Evolutionary conservation across 2,329 filamentous ascomycete genomes (phyloP), one percentile per base, ranked within the genome.

Genomic region (Ceratocystiopsis sp.): DNA sequence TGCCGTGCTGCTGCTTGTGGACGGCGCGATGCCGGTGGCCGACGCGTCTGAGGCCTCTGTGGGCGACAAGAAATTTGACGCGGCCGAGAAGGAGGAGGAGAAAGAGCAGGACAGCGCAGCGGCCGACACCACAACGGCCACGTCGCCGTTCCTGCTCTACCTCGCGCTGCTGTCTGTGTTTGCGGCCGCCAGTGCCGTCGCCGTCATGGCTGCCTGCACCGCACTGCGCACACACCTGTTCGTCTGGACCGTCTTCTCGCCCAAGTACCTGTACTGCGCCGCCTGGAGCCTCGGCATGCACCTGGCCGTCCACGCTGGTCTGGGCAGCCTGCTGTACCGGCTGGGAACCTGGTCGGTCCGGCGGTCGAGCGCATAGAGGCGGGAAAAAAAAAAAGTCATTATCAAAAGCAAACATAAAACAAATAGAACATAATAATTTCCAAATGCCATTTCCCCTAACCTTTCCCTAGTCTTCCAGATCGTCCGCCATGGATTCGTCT

Each of bases 231-330:
- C 84, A 29, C 91, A 98, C 66, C 60, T 98, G 45, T 98, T 98
- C 57, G 87, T 98, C 48, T 98, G 91, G 91, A 96, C 89, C 1
- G 91, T 98, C 12, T 98, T 98, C 60, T 93, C 84, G 50, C 91
- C 91, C 0, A 98, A 96, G 60, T 96, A 87, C 59, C 63, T 98
- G 51, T 98, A 93, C 58, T 83, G 78, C 49, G 80, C 91, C 68
- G 85, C 81, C 14, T 98, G 91, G 93, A 77, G 73, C 48, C 55
- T 89, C 38, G 83, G 75, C 9, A 84, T 87, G 64, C 89, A 98
- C 71, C 57, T 87, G 47, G 56, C 71, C 35, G 66, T 89, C 37
- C 86, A 89, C 57, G 52, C 87, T 33, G 64, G 71, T 6, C 51
- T 80, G 37, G 77, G 75, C 1, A 67, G 75, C 29, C 42, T 73